Percentiles rank a stretch among this genome's conserved stretches.
phyloP scores from a whole-genome alignment of 768 basidiomycete genomes.

The Omphalotus guepiniiformis region DNA sequence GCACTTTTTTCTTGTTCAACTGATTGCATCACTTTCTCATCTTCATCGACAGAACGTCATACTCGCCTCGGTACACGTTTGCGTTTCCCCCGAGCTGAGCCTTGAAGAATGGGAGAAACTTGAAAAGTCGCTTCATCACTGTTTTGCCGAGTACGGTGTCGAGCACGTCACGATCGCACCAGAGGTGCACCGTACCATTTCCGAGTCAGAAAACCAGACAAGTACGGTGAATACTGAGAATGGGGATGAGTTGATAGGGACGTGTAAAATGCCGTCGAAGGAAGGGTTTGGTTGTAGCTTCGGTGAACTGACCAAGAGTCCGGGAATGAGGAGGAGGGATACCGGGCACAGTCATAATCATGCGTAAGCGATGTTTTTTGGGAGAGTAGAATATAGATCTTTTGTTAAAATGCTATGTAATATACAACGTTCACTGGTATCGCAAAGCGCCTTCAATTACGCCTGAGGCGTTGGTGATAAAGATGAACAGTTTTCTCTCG shows the following conservation, averaged over 20 bases:
- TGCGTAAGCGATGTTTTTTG: too few species aligned
- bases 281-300: conserved; percentile 6
- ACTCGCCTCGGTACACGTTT: conserved; percentile 51
- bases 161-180: conserved; percentile 54
- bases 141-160: conserved; percentile 49
- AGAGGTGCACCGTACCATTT: conserved; percentile 31
- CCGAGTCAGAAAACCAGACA: conserved; percentile 1
- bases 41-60: conserved; percentile 31
- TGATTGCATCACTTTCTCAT: background rate
- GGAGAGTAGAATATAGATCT: too few species aligned
- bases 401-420: too few species aligned
- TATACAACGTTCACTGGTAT: too few species aligned
- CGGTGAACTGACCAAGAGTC: background rate
- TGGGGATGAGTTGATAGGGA: conserved; percentile 3
- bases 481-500: too few species aligned
- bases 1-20: background rate
- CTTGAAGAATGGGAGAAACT: conserved; percentile 49
- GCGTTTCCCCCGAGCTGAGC: conserved; percentile 42
- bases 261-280: conserved; percentile 2
- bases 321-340: background rate
- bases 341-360: conserved; percentile 1
- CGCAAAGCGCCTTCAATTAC: too few species aligned
- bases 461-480: too few species aligned
- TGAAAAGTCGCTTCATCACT: conserved; percentile 44
- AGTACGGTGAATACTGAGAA: background rate